Base-by-base conservation (phyloP, 305 asterid genomes). In the Solanum hybrid region DNA sequence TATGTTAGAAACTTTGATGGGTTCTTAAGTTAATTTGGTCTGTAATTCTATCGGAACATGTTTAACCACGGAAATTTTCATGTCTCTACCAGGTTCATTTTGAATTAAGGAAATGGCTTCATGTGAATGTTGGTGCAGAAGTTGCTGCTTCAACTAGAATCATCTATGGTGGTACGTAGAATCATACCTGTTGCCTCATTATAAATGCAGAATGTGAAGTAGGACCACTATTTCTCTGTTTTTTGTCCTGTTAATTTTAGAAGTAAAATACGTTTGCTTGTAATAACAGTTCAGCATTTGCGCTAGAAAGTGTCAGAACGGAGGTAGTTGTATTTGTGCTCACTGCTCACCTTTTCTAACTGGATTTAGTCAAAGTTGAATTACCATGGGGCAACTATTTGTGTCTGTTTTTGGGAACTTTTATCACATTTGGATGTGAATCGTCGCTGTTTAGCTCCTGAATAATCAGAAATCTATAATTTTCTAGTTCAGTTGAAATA, bases 91-190 rank as follows among this genome's bases (percentile, higher is more conserved):
- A 92, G 94, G 92, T 91, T 56, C 94, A 93, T 78, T 38, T 17
- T 88, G 89, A 91, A 84, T 78, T 92, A 85, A 91, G 94, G 86
- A 93, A 93, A 87, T 93, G 92, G 94, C 92, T 92, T 78, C 89
- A 89, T 10, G 92, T 29, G 75, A 93, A 93, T 80, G 90, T 24
- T 71, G 90, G 88, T 69, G 85, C 91, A 11, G 90, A 80, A 66
- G 91, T 89, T 89, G 93, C 93, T 35, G 85, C 91, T 77, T 88
- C 91, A 40, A 92, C 91, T 15, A 91, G 93, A 77, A 93, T 93
- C 45, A 88, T 93, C 37, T 93, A 92, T 36, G 92, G 94, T 91
- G 94, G 94, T 92, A 89, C 14, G 31, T 45, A 31, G 40, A 84
- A 84, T 17, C 87, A 19, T 84, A 10, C 40, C 27, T 51, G 42